Evolutionary conservation across 2,329 filamentous ascomycete species (phyloP).

Genomic region (Rosellinia necatrix): DNA sequence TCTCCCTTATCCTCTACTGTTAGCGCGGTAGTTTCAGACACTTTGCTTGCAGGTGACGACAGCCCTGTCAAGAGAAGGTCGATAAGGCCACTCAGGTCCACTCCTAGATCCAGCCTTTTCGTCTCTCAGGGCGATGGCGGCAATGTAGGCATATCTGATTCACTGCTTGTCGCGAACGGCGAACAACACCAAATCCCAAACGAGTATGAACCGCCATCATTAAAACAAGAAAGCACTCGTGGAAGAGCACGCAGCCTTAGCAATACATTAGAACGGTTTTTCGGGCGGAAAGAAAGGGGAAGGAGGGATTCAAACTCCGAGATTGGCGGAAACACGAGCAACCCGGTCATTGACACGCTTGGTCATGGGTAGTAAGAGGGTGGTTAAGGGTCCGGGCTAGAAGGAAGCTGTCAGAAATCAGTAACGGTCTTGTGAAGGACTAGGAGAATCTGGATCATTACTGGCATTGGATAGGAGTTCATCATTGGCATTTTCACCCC

Average conservation of each 20-base stretch:
- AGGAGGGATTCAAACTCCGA: slow-evolving; percentile 38
- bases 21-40: slow-evolving; percentile 61
- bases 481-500: slow-evolving; percentile 25
- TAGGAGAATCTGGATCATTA: neutral
- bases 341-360: slow-evolving; percentile 18
- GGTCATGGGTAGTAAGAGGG: slow-evolving; percentile 7
- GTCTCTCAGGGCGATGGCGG: slow-evolving; percentile 50
- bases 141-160: slow-evolving; percentile 26
- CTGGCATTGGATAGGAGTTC: slow-evolving; percentile 42
- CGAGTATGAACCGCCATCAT: slow-evolving; percentile 25
- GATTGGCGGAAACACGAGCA: slow-evolving; percentile 26
- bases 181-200: slow-evolving; percentile 31
- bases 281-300: slow-evolving; percentile 40
- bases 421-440: slow-evolving; percentile 2
- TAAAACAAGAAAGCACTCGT: slow-evolving; percentile 32
- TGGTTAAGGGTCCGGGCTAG: slow-evolving; percentile 8
- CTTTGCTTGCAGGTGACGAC: slow-evolving; percentile 53
- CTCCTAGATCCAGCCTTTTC: slow-evolving; percentile 59
- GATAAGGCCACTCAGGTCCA: slow-evolving; percentile 53
- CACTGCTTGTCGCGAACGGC: slow-evolving; percentile 28
- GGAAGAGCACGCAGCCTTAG: slow-evolving; percentile 47
- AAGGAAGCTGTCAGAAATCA: neutral
- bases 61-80: slow-evolving; percentile 48
- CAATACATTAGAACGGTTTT: slow-evolving; percentile 45
- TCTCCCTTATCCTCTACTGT: slow-evolving; percentile 65